Evolutionary conservation across 2,329 filamentous ascomycete genomes (phyloP).

Genomic region (Capronia coronata): DNA sequence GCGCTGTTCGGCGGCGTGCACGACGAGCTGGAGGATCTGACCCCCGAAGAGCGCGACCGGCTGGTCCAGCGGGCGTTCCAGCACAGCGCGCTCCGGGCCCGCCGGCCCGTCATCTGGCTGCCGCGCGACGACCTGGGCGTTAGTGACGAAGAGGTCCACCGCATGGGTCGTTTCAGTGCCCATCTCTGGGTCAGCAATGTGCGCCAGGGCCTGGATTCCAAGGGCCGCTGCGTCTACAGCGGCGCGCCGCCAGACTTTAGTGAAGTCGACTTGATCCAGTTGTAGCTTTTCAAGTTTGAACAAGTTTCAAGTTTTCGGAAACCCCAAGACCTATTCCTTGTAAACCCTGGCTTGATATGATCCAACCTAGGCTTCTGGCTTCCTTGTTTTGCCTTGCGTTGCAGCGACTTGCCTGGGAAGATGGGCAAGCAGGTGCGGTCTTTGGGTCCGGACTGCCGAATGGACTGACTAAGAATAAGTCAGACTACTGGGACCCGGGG

Average conservation of each 20-base stretch:
- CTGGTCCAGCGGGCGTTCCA: conserved; percentile 84
- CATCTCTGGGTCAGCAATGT: conserved; percentile 91
- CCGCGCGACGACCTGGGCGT: conserved; percentile 84
- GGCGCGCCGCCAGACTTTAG: conserved; percentile 84
- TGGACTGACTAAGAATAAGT: too few species aligned
- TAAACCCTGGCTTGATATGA: not conserved
- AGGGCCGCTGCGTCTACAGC: conserved; percentile 74
- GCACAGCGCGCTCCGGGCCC: conserved; percentile 77
- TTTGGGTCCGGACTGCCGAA: too few species aligned
- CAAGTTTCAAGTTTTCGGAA: too few species aligned
- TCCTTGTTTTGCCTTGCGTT: too few species aligned
- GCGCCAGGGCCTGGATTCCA: conserved; percentile 78
- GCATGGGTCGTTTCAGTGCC: conserved; percentile 66
- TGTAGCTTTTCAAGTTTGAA: conserved; percentile 53
- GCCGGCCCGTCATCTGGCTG: conserved; percentile 86
- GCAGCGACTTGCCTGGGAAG: too few species aligned
- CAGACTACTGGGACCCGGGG: too few species aligned
- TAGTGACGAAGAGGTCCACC: conserved; percentile 79
- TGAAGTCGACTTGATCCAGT: conserved; percentile 75
- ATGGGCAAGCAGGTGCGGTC: too few species aligned
- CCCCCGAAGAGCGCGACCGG: conserved; percentile 77
- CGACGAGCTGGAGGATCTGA: conserved; percentile 91
- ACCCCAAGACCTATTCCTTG: too few species aligned
- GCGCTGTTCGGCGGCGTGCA: conserved; percentile 80
- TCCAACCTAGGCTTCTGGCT: too few species aligned